These are phyloP conservation scores for Globisporangium lucens DNA, from an alignment of 352 stramenopile species.

Conservation along the genomic window DNA sequence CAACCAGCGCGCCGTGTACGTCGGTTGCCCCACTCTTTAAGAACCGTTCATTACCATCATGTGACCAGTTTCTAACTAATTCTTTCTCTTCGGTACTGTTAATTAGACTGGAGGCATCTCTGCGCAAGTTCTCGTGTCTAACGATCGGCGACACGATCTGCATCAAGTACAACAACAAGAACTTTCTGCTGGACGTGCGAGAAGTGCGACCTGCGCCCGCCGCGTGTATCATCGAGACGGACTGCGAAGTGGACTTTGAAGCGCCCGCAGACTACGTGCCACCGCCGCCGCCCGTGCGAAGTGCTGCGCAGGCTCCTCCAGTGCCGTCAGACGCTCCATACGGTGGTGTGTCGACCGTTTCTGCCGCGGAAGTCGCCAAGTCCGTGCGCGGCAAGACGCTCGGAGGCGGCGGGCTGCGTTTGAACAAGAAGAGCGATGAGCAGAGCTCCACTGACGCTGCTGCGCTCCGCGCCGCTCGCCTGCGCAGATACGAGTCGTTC, in stretches of 20 bases:
- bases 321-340: constrained; percentile 55
- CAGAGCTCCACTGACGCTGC: constrained; percentile 53
- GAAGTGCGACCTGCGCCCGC: constrained; percentile 95
- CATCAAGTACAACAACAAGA: constrained; percentile 98
- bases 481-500: constrained; percentile 83
- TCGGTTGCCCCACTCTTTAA: constrained; percentile 19
- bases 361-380: constrained; percentile 7
- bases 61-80: neutral
- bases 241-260: constrained; percentile 99
- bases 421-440: constrained; percentile 67
- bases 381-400: constrained; percentile 11
- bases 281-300: constrained; percentile 32
- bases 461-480: constrained; percentile 62
- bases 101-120: constrained; percentile 65
- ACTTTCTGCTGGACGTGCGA: constrained; percentile 98
- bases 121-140: constrained; percentile 95
- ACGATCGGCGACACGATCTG: constrained; percentile 98
- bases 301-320: constrained; percentile 24
- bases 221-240: constrained; percentile 99
- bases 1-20: constrained; percentile 96
- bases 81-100: neutral
- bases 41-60: neutral
- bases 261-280: constrained; percentile 84
- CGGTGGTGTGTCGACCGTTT: constrained; percentile 36
- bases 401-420: constrained; percentile 52